Conservation (phyloP, 768 basidiomycete species). For the Leucosporidium creatinivorum region DNA sequence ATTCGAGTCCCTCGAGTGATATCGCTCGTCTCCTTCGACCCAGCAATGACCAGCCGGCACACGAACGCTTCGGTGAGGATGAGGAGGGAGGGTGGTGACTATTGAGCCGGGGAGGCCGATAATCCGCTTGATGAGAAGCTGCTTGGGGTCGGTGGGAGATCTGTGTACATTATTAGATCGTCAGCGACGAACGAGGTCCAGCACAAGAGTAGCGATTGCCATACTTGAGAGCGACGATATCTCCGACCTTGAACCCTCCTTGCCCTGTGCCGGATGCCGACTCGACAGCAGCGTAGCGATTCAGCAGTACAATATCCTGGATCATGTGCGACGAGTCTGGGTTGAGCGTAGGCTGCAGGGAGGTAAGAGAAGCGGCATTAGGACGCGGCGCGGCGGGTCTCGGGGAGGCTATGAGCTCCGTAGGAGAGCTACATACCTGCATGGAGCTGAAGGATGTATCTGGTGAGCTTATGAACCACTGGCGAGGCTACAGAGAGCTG, state of each 20-base stretch:
- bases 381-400: background rate
- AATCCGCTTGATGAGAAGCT: conserved; percentile 35
- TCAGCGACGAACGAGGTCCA: background rate
- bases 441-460: conserved; percentile 23
- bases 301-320: conserved; percentile 35
- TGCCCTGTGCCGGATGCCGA: background rate
- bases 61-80: conserved; percentile 1
- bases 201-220: background rate
- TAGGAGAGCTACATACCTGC: conserved; percentile 27
- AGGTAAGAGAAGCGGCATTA: background rate
- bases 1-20: conserved; percentile 33
- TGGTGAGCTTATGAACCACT: background rate
- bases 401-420: background rate
- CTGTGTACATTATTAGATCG: background rate
- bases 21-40: conserved; percentile 38
- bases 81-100: conserved; percentile 30
- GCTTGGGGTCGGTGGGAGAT: conserved; percentile 25
- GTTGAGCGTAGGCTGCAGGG: conserved; percentile 36
- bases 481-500: background rate
- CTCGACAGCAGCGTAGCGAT: conserved; percentile 22
- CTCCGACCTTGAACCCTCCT: conserved; percentile 26
- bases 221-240: conserved; percentile 34
- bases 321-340: conserved; percentile 33
- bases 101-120: conserved; percentile 34
- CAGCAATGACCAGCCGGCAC: conserved; percentile 27